Evolutionary conservation across 805 yeast genomes (phyloP).

Genomic region (Teunomyces panamensis): DNA sequence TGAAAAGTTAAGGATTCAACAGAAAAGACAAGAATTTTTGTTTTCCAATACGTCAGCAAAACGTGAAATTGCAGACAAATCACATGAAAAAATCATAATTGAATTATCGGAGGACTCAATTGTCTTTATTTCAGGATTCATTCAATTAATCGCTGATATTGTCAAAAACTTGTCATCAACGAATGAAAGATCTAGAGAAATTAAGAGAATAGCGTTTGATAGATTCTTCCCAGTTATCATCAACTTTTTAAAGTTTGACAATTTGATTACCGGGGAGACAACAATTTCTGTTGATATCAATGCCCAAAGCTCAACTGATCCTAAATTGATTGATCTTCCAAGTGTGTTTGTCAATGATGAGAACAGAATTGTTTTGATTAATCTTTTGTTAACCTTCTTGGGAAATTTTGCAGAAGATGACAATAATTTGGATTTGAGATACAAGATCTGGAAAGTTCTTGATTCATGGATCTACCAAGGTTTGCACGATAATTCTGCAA

Average conservation of each 20-base stretch:
- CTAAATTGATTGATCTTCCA: slow-evolving; percentile 17
- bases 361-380: slow-evolving; percentile 33
- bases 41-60: slow-evolving; percentile 15
- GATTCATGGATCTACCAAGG: slow-evolving; percentile 66
- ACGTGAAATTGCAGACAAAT: slow-evolving; percentile 21
- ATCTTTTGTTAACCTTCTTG: slow-evolving; percentile 50
- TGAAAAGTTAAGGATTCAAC: slow-evolving; percentile 27
- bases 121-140: slow-evolving; percentile 68
- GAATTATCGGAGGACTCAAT: slow-evolving; percentile 80
- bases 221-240: slow-evolving; percentile 32
- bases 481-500: slow-evolving; percentile 1
- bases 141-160: slow-evolving; percentile 53
- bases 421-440: slow-evolving; percentile 30
- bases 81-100: slow-evolving; percentile 33
- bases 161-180: slow-evolving; percentile 25
- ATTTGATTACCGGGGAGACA: slow-evolving; percentile 23
- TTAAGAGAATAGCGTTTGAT: slow-evolving; percentile 25
- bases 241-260: slow-evolving; percentile 40
- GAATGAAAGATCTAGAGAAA: slow-evolving; percentile 23
- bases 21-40: slow-evolving; percentile 34
- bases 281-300: slow-evolving; percentile 11
- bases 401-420: slow-evolving; percentile 47
- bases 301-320: slow-evolving; percentile 7
- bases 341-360: slow-evolving; percentile 29
- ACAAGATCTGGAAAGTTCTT: slow-evolving; percentile 61